Conservation (phyloP, 2,329 filamentous ascomycete genomes). For the Ceratocystis variospora region DNA sequence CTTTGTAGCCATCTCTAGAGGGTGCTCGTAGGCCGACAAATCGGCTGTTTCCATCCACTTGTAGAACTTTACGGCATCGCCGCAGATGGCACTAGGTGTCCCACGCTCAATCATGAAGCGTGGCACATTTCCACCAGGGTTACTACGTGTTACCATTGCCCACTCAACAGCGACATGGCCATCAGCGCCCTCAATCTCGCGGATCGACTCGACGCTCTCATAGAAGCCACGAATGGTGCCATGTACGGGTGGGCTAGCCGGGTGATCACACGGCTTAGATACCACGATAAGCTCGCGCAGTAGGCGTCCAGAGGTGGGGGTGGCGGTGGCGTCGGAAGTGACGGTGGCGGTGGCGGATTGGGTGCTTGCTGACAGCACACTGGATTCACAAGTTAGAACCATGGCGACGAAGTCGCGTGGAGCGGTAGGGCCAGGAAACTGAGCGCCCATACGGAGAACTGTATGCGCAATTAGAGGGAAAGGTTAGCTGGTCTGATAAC, state of each 20-base stretch:
- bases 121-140: constrained; percentile 77
- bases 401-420: constrained; percentile 79
- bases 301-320: constrained; percentile 25
- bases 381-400: constrained; percentile 41
- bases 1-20: neutral
- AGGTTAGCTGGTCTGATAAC: neutral
- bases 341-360: neutral
- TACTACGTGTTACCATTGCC: constrained; percentile 84
- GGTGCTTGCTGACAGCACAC: constrained; percentile 1
- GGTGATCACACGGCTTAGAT: constrained; percentile 70
- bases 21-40: constrained; percentile 9
- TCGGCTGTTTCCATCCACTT: constrained; percentile 44
- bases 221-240: constrained; percentile 76
- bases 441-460: constrained; percentile 77
- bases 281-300: constrained; percentile 70
- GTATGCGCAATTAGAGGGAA: constrained; percentile 19
- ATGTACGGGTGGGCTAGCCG: constrained; percentile 51
- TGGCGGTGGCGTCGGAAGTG: neutral
- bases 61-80: constrained; percentile 67
- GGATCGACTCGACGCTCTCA: constrained; percentile 81
- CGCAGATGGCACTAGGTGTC: constrained; percentile 66
- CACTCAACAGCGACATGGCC: constrained; percentile 47
- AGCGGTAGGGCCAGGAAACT: constrained; percentile 79
- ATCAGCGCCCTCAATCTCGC: constrained; percentile 45
- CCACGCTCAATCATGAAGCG: constrained; percentile 84